Percentiles rank a stretch among this genome's conserved stretches.
These are phyloP conservation scores for Moringa oleifera DNA, from an alignment of 345 rosid species.

Conservation along the genomic window DNA sequence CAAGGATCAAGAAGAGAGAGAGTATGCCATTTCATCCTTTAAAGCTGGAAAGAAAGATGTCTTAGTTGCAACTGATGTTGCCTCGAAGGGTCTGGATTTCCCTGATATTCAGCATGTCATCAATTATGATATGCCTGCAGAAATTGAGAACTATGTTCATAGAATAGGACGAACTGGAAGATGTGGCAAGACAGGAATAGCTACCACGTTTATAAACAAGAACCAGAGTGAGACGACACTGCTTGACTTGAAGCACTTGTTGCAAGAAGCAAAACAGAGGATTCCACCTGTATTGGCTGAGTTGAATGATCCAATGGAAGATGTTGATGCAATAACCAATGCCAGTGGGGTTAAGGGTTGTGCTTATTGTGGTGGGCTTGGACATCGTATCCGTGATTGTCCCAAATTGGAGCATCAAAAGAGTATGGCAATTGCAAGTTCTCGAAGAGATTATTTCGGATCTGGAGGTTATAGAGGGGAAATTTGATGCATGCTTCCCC, in stretches of 20 bases:
- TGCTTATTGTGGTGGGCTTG: conserved; percentile 93
- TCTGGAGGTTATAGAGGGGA: conserved; percentile 93
- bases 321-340: conserved; percentile 55
- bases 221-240: conserved; percentile 87
- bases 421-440: conserved; percentile 71
- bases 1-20: conserved; percentile 94
- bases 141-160: conserved; percentile 90
- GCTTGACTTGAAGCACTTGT: conserved; percentile 79
- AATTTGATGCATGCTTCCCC: conserved; percentile 21
- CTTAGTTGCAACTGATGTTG: conserved; percentile 91
- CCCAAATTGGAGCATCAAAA: conserved; percentile 90
- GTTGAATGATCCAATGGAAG: conserved; percentile 84
- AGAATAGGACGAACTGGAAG: conserved; percentile 93
- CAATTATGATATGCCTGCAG: conserved; percentile 94
- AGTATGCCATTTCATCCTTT: conserved; percentile 76
- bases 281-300: conserved; percentile 92
- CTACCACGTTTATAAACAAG: conserved; percentile 92
- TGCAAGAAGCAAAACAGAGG: conserved; percentile 90
- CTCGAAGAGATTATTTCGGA: conserved; percentile 82
- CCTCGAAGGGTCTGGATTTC: conserved; percentile 88
- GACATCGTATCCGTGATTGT: conserved; percentile 82
- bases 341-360: conserved; percentile 93
- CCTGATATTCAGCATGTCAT: conserved; percentile 90
- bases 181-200: conserved; percentile 92
- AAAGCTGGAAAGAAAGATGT: conserved; percentile 85